phyloP scores from a whole-genome alignment of 2,329 filamentous ascomycete species.

The Trichophyton benhamiae region DNA sequence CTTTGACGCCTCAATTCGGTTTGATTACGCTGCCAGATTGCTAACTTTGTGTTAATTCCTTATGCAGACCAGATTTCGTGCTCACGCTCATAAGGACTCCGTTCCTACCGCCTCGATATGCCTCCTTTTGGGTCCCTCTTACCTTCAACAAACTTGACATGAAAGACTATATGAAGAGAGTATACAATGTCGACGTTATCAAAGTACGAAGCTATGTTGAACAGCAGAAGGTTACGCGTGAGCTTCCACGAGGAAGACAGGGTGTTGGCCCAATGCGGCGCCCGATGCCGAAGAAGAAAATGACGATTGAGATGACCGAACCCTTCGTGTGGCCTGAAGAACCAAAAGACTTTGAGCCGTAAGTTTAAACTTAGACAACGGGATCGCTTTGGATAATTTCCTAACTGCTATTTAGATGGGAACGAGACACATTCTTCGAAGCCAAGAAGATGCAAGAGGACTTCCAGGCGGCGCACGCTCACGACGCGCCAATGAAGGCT shows the following conservation, averaged over 20 bases:
- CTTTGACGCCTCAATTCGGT: background rate
- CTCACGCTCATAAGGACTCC: conserved; percentile 66
- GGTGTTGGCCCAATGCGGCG: conserved; percentile 52
- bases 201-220: conserved; percentile 70
- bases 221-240: conserved; percentile 48
- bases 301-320: conserved; percentile 80
- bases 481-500: conserved; percentile 29
- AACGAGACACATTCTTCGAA: conserved; percentile 46
- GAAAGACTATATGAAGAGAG: conserved; percentile 83
- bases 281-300: conserved; percentile 67
- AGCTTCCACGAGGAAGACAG: conserved; percentile 24
- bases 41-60: background rate
- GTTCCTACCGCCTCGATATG: conserved; percentile 63
- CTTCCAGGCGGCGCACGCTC: conserved; percentile 24
- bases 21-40: background rate
- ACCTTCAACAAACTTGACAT: conserved; percentile 93
- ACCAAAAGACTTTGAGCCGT: conserved; percentile 50
- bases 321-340: conserved; percentile 78
- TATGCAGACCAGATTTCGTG: conserved; percentile 61
- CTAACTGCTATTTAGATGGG: conserved; percentile 40
- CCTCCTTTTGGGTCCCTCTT: conserved; percentile 81
- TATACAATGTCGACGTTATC: conserved; percentile 62
- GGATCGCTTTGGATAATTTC: conserved; percentile 9
- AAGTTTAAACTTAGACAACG: conserved; percentile 22
- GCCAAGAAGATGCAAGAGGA: conserved; percentile 39